Evolutionary conservation across 768 basidiomycete genomes (phyloP).

Genomic region (Pulveroboletus sp.): DNA sequence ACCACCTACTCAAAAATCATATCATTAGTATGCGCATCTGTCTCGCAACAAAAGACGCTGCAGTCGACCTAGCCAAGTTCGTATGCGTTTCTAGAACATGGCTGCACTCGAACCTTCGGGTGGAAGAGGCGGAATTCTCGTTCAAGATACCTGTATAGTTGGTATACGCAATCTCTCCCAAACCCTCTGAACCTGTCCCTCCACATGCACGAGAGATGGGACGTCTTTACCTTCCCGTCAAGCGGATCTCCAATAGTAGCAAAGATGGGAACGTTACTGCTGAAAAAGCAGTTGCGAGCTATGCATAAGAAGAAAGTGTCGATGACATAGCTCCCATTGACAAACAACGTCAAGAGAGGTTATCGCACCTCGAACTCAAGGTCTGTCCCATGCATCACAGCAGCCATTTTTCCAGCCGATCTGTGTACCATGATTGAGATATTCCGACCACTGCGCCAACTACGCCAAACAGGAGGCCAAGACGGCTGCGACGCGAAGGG

Average conservation of each 20-base stretch:
- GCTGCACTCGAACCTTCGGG: no score
- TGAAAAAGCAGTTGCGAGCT: background rate
- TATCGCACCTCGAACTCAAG: constrained; percentile 47
- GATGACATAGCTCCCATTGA: background rate
- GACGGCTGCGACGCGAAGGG: constrained; percentile 35
- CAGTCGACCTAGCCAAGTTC: no score
- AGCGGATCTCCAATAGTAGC: constrained; percentile 44
- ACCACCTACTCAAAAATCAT: no score
- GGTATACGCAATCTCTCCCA: no score
- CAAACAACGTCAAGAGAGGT: background rate
- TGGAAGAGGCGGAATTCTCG: no score
- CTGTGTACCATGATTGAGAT: constrained; percentile 50
- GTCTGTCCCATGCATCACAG: constrained; percentile 42
- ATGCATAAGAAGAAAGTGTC: background rate
- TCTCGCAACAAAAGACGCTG: no score
- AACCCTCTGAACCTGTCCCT: no score
- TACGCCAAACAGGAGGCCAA: constrained; percentile 42
- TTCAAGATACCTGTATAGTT: no score
- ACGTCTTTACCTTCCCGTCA: constrained; percentile 37
- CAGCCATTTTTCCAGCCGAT: constrained; percentile 41
- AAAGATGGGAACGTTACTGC: constrained; percentile 41
- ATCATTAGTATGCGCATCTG: no score
- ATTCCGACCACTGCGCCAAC: constrained; percentile 49
- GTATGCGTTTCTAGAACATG: no score
- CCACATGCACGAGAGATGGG: no score